Evolutionary conservation across 2,329 filamentous ascomycete species (phyloP).

Genomic region (Colletotrichum sp.): DNA sequence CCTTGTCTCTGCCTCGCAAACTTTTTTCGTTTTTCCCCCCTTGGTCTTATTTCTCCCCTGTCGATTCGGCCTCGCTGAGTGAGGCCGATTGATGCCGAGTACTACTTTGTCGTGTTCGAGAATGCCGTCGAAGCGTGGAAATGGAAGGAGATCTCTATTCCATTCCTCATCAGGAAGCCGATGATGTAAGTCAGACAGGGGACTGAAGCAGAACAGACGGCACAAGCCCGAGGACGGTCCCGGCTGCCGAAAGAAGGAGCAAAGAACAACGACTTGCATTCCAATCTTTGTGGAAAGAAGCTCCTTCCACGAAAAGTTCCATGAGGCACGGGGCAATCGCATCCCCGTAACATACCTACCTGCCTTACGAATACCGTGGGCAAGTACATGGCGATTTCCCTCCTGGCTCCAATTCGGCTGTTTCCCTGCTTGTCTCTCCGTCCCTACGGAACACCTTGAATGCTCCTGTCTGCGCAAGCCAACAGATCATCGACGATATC

Average conservation of each 20-base stretch:
- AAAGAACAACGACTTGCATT: slow-evolving; percentile 1
- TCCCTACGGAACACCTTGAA: background rate
- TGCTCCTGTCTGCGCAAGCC: background rate
- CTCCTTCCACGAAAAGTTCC: background rate
- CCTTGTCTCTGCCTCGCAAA: background rate
- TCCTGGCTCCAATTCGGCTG: background rate
- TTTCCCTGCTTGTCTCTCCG: background rate
- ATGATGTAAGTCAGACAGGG: background rate
- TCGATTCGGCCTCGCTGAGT: background rate
- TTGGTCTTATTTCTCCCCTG: background rate
- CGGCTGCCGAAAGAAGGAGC: background rate
- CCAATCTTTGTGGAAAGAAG: background rate
- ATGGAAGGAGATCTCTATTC: background rate
- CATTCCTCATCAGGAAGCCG: background rate
- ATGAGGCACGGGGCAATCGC: background rate
- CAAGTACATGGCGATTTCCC: background rate
- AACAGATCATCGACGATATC: background rate
- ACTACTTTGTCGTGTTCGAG: background rate
- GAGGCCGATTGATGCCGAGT: background rate
- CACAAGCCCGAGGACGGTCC: background rate
- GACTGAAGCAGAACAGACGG: background rate
- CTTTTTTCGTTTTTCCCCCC: background rate
- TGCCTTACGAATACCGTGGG: background rate
- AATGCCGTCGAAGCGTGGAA: background rate
- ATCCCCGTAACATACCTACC: background rate